Percentiles rank a stretch among this genome's conserved stretches.
These are phyloP conservation scores for Hysterium pulicare DNA, from an alignment of 2,329 filamentous ascomycete species.

Conservation along the genomic window DNA sequence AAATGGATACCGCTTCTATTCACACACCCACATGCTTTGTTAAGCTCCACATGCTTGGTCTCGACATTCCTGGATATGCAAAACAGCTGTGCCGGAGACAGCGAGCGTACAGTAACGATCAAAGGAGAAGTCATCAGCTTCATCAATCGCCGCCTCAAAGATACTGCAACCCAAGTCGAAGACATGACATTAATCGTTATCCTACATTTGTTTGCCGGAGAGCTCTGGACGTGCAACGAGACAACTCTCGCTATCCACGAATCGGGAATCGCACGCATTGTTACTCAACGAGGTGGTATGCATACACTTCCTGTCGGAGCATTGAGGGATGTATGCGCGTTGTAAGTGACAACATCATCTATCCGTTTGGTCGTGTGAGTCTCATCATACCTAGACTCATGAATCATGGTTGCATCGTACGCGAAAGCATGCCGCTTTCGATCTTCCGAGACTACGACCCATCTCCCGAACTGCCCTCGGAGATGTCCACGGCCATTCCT, in stretches of 20 bases:
- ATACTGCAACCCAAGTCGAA: slow-evolving; percentile 10
- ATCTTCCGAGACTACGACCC: slow-evolving; percentile 16
- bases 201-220: slow-evolving; percentile 26
- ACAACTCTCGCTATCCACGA: slow-evolving; percentile 21
- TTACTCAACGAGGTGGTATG: slow-evolving; percentile 23
- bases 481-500: slow-evolving; percentile 15
- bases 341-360: too few relatives aligned
- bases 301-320: slow-evolving; percentile 11
- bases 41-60: slow-evolving; percentile 22
- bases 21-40: slow-evolving; percentile 21
- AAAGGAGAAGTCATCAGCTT: slow-evolving; percentile 25
- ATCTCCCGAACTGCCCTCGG: not conserved
- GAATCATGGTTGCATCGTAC: slow-evolving; percentile 26
- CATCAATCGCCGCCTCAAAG: slow-evolving; percentile 21
- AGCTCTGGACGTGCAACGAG: slow-evolving; percentile 32
- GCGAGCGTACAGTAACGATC: slow-evolving; percentile 20
- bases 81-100: slow-evolving; percentile 19
- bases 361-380: too few relatives aligned
- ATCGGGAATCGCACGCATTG: slow-evolving; percentile 20
- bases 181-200: slow-evolving; percentile 29
- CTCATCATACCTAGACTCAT: slow-evolving; percentile 22
- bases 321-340: not conserved
- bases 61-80: slow-evolving; percentile 30
- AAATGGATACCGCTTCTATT: slow-evolving; percentile 28
- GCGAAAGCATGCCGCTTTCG: slow-evolving; percentile 19